A percentile compares a stretch with the other conserved stretches of the same genome.
Conservation (phyloP, 208 protist genomes). For the Acanthamoeba rhysodes region DNA sequence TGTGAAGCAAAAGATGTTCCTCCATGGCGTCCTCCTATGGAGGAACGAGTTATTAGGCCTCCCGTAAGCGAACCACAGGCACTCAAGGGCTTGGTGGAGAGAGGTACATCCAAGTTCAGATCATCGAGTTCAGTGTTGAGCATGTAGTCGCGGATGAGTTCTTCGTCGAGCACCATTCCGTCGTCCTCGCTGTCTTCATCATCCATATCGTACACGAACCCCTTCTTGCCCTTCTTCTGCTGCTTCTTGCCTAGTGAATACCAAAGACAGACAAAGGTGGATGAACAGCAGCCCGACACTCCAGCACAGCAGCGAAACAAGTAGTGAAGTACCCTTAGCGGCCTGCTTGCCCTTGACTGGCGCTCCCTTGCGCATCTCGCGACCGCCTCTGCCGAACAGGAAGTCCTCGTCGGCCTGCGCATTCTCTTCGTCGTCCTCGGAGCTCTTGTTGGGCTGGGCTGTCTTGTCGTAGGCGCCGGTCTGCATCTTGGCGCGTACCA, state of each 20-base stretch:
- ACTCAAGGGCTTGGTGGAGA: neutral
- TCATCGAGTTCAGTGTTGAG: slow-evolving; percentile 3
- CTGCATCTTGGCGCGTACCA: neutral
- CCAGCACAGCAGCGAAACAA: neutral
- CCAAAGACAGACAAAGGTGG: too few relatives aligned
- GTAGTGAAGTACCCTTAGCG: neutral
- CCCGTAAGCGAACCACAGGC: neutral
- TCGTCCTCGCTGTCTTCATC: slow-evolving; percentile 16
- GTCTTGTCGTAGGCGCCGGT: neutral
- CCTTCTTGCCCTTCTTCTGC: slow-evolving; percentile 21
- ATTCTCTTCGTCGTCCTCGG: slow-evolving; percentile 39
- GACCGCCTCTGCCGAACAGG: slow-evolving; percentile 2
- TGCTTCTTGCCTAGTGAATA: neutral
- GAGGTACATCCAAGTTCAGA: neutral
- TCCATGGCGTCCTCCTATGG: slow-evolving; percentile 8
- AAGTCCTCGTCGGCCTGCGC: slow-evolving; percentile 36
- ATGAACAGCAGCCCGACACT: neutral
- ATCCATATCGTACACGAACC: neutral
- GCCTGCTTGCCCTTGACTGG: neutral
- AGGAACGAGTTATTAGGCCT: too few relatives aligned
- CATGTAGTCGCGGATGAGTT: slow-evolving; percentile 32
- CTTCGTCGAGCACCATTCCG: slow-evolving; percentile 5
- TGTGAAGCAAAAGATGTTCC: slow-evolving; percentile 22
- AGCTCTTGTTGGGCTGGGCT: neutral
- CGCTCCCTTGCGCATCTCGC: neutral